Evolutionary conservation across 257 asterid genomes (phyloP).

Genomic region (Nicotiana paniculata): DNA sequence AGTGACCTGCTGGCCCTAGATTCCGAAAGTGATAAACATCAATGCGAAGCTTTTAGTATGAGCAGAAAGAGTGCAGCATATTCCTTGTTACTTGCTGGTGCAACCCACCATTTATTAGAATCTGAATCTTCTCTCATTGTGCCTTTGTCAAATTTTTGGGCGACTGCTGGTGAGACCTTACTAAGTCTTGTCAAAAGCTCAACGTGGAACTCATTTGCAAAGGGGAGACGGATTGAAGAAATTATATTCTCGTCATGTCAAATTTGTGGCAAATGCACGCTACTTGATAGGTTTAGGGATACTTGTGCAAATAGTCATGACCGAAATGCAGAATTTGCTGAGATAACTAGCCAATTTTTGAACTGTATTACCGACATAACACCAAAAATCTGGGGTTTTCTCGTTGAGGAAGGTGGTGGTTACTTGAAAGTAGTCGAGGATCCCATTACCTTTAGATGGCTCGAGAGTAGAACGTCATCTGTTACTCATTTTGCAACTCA

Average conservation of each 20-base stretch:
- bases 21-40: conserved; percentile 6
- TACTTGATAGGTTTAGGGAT: background rate
- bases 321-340: conserved; percentile 22
- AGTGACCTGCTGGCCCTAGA: conserved; percentile 29
- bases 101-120: conserved; percentile 40
- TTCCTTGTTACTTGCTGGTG: conserved; percentile 57
- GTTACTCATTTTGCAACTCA: background rate
- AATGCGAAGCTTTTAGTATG: conserved; percentile 31
- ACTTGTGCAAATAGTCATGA: background rate
- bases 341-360: conserved; percentile 16
- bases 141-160: conserved; percentile 42
- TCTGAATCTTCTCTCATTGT: conserved; percentile 45
- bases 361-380: conserved; percentile 30
- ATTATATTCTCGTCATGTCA: conserved; percentile 1
- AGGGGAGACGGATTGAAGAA: conserved; percentile 5
- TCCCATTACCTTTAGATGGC: conserved; percentile 41
- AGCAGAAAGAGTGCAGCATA: conserved; percentile 52
- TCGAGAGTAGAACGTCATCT: conserved; percentile 13
- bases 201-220: conserved; percentile 12
- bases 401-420: conserved; percentile 22
- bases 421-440: conserved; percentile 34
- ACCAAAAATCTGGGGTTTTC: conserved; percentile 41
- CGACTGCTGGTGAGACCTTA: conserved; percentile 54
- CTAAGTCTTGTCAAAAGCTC: conserved; percentile 31
- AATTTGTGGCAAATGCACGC: conserved; percentile 21